These are phyloP conservation scores for Daldinia eschscholtzii DNA, from an alignment of 2,329 filamentous ascomycete species.

Conservation along the genomic window DNA sequence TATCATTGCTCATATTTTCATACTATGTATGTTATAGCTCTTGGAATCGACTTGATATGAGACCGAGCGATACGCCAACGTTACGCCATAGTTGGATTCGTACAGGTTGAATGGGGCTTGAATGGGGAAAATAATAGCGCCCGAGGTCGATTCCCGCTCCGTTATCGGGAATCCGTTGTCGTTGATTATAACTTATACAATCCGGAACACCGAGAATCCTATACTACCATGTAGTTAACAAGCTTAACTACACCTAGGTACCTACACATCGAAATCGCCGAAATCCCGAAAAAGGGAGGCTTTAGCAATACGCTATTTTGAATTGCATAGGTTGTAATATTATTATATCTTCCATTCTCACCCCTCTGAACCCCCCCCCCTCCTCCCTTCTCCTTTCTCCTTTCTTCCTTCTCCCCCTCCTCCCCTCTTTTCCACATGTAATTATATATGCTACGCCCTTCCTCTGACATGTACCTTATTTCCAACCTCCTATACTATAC, in stretches of 20 bases:
- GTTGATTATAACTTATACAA: constrained; percentile 3
- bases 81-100: constrained; percentile 24
- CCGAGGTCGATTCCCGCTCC: constrained; percentile 32
- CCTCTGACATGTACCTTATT: constrained; percentile 34
- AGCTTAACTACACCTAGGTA: background rate
- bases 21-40: constrained; percentile 5
- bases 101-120: constrained; percentile 7
- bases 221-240: background rate
- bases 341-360: constrained; percentile 38
- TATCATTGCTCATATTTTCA: background rate
- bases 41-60: constrained; percentile 8
- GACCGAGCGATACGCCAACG: constrained; percentile 15
- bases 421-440: constrained; percentile 17
- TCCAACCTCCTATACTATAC: constrained; percentile 19
- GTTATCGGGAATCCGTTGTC: constrained; percentile 42
- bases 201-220: constrained; percentile 9
- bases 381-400: background rate
- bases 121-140: constrained; percentile 10
- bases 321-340: constrained; percentile 27
- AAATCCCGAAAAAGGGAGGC: constrained; percentile 16
- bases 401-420: background rate
- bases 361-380: constrained; percentile 6
- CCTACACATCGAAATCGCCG: background rate
- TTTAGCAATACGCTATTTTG: constrained; percentile 16
- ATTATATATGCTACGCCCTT: constrained; percentile 42